These are phyloP conservation scores for Gossypium stocksii DNA, from an alignment of 345 rosid species.

Conservation along the genomic window DNA sequence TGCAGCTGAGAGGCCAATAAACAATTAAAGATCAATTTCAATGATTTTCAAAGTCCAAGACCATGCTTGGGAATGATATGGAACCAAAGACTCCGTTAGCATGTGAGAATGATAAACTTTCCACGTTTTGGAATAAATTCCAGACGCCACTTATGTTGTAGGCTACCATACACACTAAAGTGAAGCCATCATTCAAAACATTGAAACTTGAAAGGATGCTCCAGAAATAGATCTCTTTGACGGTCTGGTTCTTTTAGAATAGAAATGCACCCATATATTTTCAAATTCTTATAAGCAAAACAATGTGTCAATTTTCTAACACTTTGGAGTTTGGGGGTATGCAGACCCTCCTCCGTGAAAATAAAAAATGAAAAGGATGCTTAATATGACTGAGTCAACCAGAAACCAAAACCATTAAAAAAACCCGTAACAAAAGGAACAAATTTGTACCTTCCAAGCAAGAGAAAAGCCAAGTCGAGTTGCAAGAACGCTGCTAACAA, in stretches of 20 bases:
- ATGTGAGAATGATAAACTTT: neutral
- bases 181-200: neutral
- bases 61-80: neutral
- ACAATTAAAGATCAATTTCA: neutral
- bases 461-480: conserved; percentile 45
- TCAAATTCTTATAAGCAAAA: neutral
- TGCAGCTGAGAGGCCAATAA: neutral
- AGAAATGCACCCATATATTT: neutral
- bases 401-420: neutral
- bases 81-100: conserved; percentile 8
- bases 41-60: neutral
- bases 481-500: conserved; percentile 37
- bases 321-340: neutral
- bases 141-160: neutral
- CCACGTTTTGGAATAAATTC: neutral
- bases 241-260: neutral
- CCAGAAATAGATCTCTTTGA: neutral
- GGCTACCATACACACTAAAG: neutral
- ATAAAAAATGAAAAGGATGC: neutral
- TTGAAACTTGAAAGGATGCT: neutral
- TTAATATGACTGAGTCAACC: neutral
- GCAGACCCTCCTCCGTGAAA: neutral
- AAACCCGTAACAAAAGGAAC: neutral
- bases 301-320: neutral
- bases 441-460: conserved; percentile 45